Percentiles rank a stretch among this genome's conserved stretches.
Conservation (phyloP, 371 early-diverging fungal species). For the Mortierella sp. region DNA sequence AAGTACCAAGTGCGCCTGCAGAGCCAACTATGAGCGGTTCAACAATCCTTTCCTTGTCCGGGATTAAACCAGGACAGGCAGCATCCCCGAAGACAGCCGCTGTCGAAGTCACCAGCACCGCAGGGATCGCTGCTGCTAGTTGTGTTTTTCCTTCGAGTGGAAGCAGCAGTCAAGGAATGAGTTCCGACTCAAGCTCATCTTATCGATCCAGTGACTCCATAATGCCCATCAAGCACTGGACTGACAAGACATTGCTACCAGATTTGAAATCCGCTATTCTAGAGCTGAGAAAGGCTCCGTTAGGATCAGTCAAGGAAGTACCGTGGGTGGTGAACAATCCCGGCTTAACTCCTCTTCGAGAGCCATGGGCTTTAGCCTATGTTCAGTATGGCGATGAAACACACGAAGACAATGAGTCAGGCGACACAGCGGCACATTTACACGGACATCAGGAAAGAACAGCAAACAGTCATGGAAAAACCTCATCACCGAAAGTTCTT, state of each 20-base stretch:
- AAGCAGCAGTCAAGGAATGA: neutral
- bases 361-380: conserved; percentile 52
- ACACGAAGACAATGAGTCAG: neutral
- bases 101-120: conserved; percentile 43
- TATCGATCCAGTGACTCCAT: conserved; percentile 1
- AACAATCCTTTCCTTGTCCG: conserved; percentile 36
- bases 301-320: conserved; percentile 44
- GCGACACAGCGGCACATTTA: neutral
- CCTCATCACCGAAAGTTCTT: neutral
- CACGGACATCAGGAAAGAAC: neutral
- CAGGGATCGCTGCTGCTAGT: conserved; percentile 21
- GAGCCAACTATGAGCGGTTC: conserved; percentile 18
- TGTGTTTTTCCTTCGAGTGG: neutral
- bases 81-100: conserved; percentile 37
- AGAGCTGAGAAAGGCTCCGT: conserved; percentile 36
- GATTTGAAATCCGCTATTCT: conserved; percentile 37
- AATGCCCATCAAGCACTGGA: conserved; percentile 26
- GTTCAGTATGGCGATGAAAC: conserved; percentile 30
- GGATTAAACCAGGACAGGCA: conserved; percentile 41
- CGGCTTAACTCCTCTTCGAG: conserved; percentile 26
- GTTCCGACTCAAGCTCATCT: conserved; percentile 2
- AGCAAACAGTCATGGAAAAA: no score
- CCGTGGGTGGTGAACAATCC: conserved; percentile 35
- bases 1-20: conserved; percentile 20
- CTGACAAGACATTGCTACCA: conserved; percentile 31